phyloP scores from a whole-genome alignment of 2,329 filamentous ascomycete species.

The Colletotrichum trifolii region DNA sequence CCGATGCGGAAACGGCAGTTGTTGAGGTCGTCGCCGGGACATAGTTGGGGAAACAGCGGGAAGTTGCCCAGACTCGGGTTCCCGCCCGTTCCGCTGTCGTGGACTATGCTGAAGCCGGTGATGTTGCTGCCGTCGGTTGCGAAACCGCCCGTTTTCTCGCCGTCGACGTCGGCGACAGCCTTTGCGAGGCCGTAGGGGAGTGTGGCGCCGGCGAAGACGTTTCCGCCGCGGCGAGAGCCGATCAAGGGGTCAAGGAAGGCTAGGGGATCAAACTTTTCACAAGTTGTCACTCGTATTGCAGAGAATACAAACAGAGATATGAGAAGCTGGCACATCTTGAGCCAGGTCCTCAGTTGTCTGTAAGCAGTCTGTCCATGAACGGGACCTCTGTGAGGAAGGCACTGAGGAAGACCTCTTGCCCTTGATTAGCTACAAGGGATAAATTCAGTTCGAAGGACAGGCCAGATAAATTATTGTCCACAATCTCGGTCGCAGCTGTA shows the following conservation, averaged over 20 bases:
- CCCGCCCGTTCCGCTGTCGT: constrained; percentile 51
- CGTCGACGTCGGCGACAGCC: constrained; percentile 63
- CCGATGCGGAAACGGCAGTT: constrained; percentile 64
- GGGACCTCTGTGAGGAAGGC: too few species aligned
- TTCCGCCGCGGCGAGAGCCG: constrained; percentile 65
- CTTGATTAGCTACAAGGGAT: too few species aligned
- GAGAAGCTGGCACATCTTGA: not conserved
- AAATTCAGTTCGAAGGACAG: too few species aligned
- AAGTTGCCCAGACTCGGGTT: constrained; percentile 56
- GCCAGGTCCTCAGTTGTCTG: not conserved
- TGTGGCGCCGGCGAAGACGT: constrained; percentile 68
- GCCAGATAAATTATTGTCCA: too few species aligned
- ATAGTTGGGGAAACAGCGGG: constrained; percentile 57
- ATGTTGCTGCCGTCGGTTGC: constrained; percentile 59
- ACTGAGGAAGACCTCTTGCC: too few species aligned
- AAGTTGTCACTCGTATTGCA: constrained; percentile 39
- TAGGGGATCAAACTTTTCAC: constrained; percentile 25
- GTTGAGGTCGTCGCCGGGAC: constrained; percentile 60
- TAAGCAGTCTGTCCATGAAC: too few species aligned
- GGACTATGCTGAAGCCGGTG: constrained; percentile 61
- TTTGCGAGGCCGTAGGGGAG: constrained; percentile 67
- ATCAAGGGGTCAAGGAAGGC: constrained; percentile 58
- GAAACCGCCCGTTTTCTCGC: constrained; percentile 57
- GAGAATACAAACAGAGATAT: not conserved
- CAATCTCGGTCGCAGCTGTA: too few species aligned